Conservation (phyloP, 208 protist species). For the Trichomonas gallinae region DNA sequence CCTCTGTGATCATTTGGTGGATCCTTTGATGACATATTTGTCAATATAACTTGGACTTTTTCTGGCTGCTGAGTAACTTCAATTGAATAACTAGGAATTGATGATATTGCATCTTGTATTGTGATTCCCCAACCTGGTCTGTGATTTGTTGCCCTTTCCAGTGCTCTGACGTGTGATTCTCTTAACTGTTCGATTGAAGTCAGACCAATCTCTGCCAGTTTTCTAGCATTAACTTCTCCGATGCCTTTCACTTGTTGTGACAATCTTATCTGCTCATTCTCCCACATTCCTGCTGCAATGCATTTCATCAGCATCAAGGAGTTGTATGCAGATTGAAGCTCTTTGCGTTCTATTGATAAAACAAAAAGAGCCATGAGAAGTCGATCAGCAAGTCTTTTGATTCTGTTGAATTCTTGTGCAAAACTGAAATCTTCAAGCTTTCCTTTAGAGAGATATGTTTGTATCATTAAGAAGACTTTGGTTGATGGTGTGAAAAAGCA, state of each 20-base stretch:
- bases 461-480: neutral
- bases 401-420: neutral
- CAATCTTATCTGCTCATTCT: neutral
- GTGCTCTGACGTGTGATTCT: too few relatives aligned
- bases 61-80: neutral
- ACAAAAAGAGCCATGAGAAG: neutral
- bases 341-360: neutral
- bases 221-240: neutral
- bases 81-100: neutral
- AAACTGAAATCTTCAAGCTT: neutral
- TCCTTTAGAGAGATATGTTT: neutral
- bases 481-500: neutral
- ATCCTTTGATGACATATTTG: neutral
- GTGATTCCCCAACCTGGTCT: neutral
- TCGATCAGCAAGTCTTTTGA: neutral
- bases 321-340: neutral
- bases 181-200: neutral
- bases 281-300: neutral
- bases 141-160: neutral
- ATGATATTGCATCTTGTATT: neutral
- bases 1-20: neutral
- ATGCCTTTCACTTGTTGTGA: neutral
- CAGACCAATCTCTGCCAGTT: neutral
- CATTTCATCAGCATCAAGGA: neutral
- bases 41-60: neutral